Base-by-base conservation (phyloP, 2,329 filamentous ascomycete genomes). In the Neopestalotiopsis clavispora region DNA sequence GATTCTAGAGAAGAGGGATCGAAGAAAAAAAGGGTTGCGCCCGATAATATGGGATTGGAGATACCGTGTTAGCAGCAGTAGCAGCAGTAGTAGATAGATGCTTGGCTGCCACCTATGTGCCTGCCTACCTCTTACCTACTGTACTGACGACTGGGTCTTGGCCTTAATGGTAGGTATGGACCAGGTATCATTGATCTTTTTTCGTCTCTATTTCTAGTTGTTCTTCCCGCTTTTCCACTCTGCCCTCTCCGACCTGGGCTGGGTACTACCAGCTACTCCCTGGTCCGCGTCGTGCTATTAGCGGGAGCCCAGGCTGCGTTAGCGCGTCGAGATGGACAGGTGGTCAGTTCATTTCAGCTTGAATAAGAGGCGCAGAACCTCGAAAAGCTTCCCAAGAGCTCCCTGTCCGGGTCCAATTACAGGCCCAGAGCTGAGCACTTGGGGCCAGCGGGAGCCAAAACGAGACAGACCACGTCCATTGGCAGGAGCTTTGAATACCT, bases 21-120 rank as follows among this genome's bases (percentile, higher is more conserved):
- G 34, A 52, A 30, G 20, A 42, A 63, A 49, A 65, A 65, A 65
- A 65, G 62, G 62, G 49, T 57, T 66, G 49, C 42, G 63, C 63
- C 49, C 49, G 63, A 66, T 56, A 66, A 49, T 57, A 58, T 56
- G 61, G 61, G 40, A 66, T 66, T 56, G 42, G 63, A 66, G 52
- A 49, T 52, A 30, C 52, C 6, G 34, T 38, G 34, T 7, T 38
- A 38, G 34, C 34, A 10, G 6, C 17, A 57, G 32, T 52, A 52
- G 17, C 14, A 52, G 34, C 14, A 52, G 34, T 38, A n/a, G 45
- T 52, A 52, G n/a, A 38, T 38, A 38, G 34, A 38, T 38, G 34
- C 34, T 38, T 38, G 34, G 34, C 34, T 38, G 34, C 34, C 10
- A 38, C 6, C 34, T 38, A 38, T 58, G 56, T n/a, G 20, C 34